Percentiles rank a stretch among this genome's conserved stretches.
These are phyloP conservation scores for Stentor coeruleus DNA, from an alignment of 73 alveolate species.

Conservation along the genomic window DNA sequence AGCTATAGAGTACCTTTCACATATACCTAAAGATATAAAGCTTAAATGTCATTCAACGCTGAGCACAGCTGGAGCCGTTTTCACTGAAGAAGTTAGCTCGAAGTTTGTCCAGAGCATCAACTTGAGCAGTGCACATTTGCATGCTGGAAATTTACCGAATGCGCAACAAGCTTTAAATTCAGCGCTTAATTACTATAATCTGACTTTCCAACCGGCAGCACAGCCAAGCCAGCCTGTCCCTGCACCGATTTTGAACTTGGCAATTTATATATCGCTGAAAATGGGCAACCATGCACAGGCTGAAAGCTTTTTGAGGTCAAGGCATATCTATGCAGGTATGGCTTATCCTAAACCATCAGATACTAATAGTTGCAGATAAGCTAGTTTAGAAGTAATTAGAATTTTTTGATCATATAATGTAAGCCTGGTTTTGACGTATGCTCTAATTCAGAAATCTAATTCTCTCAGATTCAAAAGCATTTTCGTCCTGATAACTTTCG, in stretches of 20 bases:
- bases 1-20: conserved; percentile 26
- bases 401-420: no score
- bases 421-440: no score
- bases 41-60: conserved; percentile 18
- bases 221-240: conserved; percentile 25
- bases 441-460: no score
- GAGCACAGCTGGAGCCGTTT: neutral
- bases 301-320: neutral
- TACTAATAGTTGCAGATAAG: no score
- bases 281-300: conserved; percentile 23
- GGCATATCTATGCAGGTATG: conserved; percentile 23
- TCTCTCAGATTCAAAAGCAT: no score
- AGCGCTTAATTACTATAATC: neutral
- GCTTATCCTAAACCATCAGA: no score
- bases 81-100: neutral
- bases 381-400: no score
- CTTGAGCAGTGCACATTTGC: neutral
- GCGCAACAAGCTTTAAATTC: conserved; percentile 22
- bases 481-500: no score
- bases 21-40: conserved; percentile 19
- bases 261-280: conserved; percentile 14
- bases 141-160: neutral
- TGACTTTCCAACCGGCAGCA: neutral
- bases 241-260: conserved; percentile 10
- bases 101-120: conserved; percentile 11